Conservation (phyloP, 306 rosid genomes). For the Inga laurina region DNA sequence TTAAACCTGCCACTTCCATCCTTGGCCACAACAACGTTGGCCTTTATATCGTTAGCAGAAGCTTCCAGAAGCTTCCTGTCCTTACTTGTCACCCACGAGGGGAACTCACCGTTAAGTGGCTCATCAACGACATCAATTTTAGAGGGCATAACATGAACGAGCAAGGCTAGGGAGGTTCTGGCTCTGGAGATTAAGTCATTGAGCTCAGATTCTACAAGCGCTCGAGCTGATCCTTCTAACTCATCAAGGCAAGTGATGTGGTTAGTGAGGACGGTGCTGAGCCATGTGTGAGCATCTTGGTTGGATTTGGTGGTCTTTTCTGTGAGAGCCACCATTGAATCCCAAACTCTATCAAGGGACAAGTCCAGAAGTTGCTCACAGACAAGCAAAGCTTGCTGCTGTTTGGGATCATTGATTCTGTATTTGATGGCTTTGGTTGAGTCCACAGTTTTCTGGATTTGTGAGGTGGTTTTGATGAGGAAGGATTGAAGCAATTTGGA, state of each 20-base stretch:
- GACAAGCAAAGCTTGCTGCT: slow-evolving; percentile 37
- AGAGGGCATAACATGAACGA: slow-evolving; percentile 15
- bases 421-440: slow-evolving; percentile 26
- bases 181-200: slow-evolving; percentile 42
- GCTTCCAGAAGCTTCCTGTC: slow-evolving; percentile 41
- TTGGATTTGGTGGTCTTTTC: slow-evolving; percentile 2
- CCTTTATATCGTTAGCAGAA: slow-evolving; percentile 27
- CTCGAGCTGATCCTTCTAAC: slow-evolving; percentile 22
- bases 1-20: slow-evolving; percentile 60
- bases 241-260: slow-evolving; percentile 61
- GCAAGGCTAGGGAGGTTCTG: slow-evolving; percentile 40
- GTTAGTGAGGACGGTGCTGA: slow-evolving; percentile 58
- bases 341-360: slow-evolving; percentile 39
- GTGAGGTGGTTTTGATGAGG: slow-evolving; percentile 30
- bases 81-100: slow-evolving; percentile 44
- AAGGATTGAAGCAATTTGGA: slow-evolving; percentile 29
- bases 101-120: slow-evolving; percentile 32
- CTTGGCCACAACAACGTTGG: slow-evolving; percentile 62
- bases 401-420: slow-evolving; percentile 36
- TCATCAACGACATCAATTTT: neutral
- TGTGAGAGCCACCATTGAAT: slow-evolving; percentile 34
- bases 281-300: slow-evolving; percentile 56
- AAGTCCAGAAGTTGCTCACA: slow-evolving; percentile 47
- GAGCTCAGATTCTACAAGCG: slow-evolving; percentile 37
- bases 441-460: slow-evolving; percentile 24